These are phyloP conservation scores for Lentinula raphanica DNA, from an alignment of 768 basidiomycete genomes.

Conservation along the genomic window DNA sequence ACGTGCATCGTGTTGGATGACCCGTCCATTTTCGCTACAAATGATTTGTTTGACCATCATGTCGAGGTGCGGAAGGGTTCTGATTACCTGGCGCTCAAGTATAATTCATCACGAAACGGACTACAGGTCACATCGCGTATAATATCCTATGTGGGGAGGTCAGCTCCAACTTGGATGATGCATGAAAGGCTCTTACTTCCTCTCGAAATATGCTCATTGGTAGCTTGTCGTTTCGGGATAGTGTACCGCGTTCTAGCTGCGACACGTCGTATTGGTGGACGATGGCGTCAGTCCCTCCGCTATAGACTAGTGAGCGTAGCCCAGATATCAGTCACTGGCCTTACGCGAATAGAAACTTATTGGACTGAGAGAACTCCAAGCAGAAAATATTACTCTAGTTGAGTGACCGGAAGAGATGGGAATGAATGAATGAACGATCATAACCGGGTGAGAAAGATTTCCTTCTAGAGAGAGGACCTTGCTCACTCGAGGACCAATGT, in stretches of 20 bases:
- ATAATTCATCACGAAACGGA: conserved; percentile 61
- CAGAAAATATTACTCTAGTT: conserved; percentile 67
- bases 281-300: conserved; percentile 50
- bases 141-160: conserved; percentile 41
- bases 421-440: background rate
- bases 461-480: no score
- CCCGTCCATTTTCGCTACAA: conserved; percentile 63
- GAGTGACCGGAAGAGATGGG: conserved; percentile 10
- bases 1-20: conserved; percentile 60
- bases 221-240: background rate
- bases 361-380: conserved; percentile 64
- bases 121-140: conserved; percentile 64
- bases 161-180: conserved; percentile 10
- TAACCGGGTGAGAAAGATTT: no score
- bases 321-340: conserved; percentile 20
- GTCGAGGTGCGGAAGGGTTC: background rate
- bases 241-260: conserved; percentile 22
- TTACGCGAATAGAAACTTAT: conserved; percentile 61
- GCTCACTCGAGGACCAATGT: conserved; percentile 43
- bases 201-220: conserved; percentile 4
- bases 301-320: conserved; percentile 17
- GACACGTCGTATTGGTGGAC: conserved; percentile 53
- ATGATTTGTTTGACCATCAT: background rate
- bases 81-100: conserved; percentile 61
- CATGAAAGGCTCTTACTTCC: background rate